These are phyloP conservation scores for Phoma sp. DNA, from an alignment of 2,329 filamentous ascomycete genomes.

Conservation along the genomic window DNA sequence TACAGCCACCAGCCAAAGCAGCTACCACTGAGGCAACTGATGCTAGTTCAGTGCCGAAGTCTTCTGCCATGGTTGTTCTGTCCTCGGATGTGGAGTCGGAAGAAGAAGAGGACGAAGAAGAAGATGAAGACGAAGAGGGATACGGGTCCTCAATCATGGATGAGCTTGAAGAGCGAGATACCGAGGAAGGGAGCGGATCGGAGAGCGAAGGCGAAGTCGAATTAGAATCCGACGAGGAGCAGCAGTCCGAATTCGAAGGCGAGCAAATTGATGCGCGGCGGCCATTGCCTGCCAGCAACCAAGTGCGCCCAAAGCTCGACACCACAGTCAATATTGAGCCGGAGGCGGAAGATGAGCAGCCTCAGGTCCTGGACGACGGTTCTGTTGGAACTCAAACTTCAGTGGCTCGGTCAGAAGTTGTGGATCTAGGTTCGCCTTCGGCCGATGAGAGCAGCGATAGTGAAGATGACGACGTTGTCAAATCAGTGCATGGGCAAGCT, in stretches of 20 bases:
- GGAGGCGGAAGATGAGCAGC: background rate
- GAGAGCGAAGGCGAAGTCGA: background rate
- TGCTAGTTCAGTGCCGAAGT: background rate
- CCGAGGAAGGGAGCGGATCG: background rate
- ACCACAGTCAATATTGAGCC: background rate
- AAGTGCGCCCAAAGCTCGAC: background rate
- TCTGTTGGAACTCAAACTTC: slow-evolving; percentile 8
- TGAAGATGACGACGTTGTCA: background rate
- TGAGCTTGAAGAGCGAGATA: background rate
- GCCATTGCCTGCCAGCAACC: background rate
- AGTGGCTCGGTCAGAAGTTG: slow-evolving; percentile 20
- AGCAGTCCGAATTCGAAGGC: background rate
- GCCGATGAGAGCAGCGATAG: slow-evolving; percentile 6
- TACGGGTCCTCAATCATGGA: background rate
- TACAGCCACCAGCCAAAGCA: background rate
- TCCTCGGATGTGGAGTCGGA: slow-evolving; percentile 6
- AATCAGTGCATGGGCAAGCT: background rate
- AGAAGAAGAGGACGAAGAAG: background rate
- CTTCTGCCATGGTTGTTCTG: background rate
- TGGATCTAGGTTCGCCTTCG: slow-evolving; percentile 35
- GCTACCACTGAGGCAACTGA: background rate
- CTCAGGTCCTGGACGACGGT: background rate
- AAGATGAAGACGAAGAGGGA: no score
- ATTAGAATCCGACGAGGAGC: background rate
- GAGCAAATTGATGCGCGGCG: background rate